A percentile compares a stretch with the other conserved stretches of the same genome.
Evolutionary conservation across 768 basidiomycete species (phyloP).

Genomic region (Termitomyces sp.): DNA sequence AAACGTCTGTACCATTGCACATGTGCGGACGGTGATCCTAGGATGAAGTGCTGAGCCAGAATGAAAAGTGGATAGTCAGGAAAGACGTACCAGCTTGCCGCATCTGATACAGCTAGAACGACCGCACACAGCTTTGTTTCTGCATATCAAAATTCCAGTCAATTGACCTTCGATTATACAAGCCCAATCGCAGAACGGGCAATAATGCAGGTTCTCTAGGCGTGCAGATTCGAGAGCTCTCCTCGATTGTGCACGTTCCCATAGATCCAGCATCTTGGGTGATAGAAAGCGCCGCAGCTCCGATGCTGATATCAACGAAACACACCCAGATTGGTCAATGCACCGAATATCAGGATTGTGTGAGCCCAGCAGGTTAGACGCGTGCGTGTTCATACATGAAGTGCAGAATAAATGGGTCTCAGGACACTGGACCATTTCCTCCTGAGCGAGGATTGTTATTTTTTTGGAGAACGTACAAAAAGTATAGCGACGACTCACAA

Average conservation of each 20-base stretch:
- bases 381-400: slow-evolving; percentile 64
- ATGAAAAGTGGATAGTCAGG: not conserved
- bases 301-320: slow-evolving; percentile 56
- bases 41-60: not conserved
- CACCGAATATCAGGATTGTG: slow-evolving; percentile 63
- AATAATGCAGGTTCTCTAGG: slow-evolving; percentile 80
- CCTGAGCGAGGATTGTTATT: slow-evolving; percentile 35
- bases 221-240: slow-evolving; percentile 77
- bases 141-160: slow-evolving; percentile 56
- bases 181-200: slow-evolving; percentile 88
- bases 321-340: slow-evolving; percentile 78
- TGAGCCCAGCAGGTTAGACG: slow-evolving; percentile 59
- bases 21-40: slow-evolving; percentile 79
- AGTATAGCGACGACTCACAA: slow-evolving; percentile 42
- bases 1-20: slow-evolving; percentile 57
- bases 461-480: not conserved
- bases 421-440: slow-evolving; percentile 83
- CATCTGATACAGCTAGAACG: slow-evolving; percentile 77
- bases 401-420: slow-evolving; percentile 87
- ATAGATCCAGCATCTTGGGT: slow-evolving; percentile 61
- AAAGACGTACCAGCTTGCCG: slow-evolving; percentile 54
- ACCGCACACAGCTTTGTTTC: slow-evolving; percentile 62
- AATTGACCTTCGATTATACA: slow-evolving; percentile 63
- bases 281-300: slow-evolving; percentile 69
- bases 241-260: slow-evolving; percentile 67